These are phyloP conservation scores for Codiaeum variegatum DNA, from an alignment of 441 rosid species.

Conservation along the genomic window DNA sequence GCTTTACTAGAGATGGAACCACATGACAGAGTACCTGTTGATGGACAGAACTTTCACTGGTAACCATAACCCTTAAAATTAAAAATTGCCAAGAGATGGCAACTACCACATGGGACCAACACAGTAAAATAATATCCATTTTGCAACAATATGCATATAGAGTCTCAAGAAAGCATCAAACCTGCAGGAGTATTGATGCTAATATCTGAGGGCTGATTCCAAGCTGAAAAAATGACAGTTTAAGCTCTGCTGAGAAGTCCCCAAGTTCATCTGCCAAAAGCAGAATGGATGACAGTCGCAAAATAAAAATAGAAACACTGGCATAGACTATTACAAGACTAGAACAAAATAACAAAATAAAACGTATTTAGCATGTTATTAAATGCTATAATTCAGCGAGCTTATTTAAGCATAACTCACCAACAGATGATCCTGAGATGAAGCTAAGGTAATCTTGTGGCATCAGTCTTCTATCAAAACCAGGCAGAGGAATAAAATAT, in stretches of 20 bases:
- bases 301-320: not conserved
- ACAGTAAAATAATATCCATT: not conserved
- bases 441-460: slow-evolving; percentile 93
- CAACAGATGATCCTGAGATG: slow-evolving; percentile 83
- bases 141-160: not conserved
- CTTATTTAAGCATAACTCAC: slow-evolving; percentile 36
- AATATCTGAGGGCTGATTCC: slow-evolving; percentile 93
- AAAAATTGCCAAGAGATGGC: not conserved
- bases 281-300: slow-evolving; percentile 2
- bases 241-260: slow-evolving; percentile 70
- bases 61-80: not conserved
- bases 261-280: slow-evolving; percentile 75
- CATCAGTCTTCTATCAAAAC: slow-evolving; percentile 78
- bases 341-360: not conserved
- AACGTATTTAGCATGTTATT: not conserved
- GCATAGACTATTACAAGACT: not conserved
- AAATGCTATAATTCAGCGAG: not conserved
- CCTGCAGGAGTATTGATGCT: slow-evolving; percentile 93
- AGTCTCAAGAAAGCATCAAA: slow-evolving; percentile 25
- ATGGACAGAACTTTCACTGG: not conserved
- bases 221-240: slow-evolving; percentile 90
- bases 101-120: not conserved
- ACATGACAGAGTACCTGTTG: slow-evolving; percentile 77
- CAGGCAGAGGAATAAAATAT: slow-evolving; percentile 87
- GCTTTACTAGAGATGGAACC: slow-evolving; percentile 84